Conservation (phyloP, 148 eudicot species). For the Chenopodium suecicum region DNA sequence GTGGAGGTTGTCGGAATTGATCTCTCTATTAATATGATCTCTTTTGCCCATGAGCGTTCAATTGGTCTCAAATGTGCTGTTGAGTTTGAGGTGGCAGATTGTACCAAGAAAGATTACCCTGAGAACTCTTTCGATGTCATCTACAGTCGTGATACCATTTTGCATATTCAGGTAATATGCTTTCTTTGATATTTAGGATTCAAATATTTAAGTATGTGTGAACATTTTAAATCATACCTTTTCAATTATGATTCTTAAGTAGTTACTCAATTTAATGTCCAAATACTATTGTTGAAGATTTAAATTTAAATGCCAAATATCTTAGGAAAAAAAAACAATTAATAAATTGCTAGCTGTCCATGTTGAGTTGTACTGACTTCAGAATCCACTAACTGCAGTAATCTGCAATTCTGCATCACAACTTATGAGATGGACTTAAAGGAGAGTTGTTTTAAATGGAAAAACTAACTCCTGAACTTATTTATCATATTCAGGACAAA, state of each 20-base stretch:
- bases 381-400: neutral
- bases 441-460: neutral
- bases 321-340: neutral
- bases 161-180: slow-evolving; percentile 81
- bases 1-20: slow-evolving; percentile 94
- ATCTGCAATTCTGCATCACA: neutral
- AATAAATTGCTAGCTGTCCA: neutral
- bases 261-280: neutral
- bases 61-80: slow-evolving; percentile 83
- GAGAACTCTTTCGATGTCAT: slow-evolving; percentile 78
- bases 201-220: neutral
- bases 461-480: neutral
- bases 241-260: neutral
- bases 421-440: neutral
- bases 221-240: neutral
- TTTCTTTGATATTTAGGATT: neutral
- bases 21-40: slow-evolving; percentile 90
- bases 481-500: slow-evolving; percentile 58
- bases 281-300: neutral
- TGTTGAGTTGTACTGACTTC: neutral
- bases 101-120: slow-evolving; percentile 89
- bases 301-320: neutral
- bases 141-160: slow-evolving; percentile 97
- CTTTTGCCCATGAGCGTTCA: slow-evolving; percentile 91
- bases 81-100: slow-evolving; percentile 97